phyloP scores from a whole-genome alignment of 257 asterid species.

The Lycium barbarum region DNA sequence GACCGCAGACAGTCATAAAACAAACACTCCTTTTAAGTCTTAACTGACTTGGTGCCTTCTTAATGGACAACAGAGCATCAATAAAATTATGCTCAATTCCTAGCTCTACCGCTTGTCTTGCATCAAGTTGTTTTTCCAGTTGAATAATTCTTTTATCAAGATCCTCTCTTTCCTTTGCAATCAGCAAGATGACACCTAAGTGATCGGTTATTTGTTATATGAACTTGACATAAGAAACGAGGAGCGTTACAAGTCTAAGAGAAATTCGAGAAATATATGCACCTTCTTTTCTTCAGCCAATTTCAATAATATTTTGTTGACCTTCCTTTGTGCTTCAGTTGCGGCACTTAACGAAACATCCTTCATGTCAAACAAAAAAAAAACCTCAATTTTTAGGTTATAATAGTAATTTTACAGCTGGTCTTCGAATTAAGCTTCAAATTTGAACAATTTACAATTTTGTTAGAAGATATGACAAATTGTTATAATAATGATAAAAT shows the following conservation, averaged over 20 bases:
- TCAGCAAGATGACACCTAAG: slow-evolving; percentile 34
- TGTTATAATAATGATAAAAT: too few relatives aligned
- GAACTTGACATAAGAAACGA: slow-evolving; percentile 36
- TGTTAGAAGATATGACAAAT: too few relatives aligned
- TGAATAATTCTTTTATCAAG: slow-evolving; percentile 59
- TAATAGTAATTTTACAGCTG: too few relatives aligned
- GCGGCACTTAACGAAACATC: slow-evolving; percentile 58
- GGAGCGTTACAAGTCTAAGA: slow-evolving; percentile 27
- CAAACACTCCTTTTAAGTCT: too few relatives aligned
- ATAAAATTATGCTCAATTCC: slow-evolving; percentile 45
- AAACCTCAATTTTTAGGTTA: too few relatives aligned
- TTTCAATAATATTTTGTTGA: slow-evolving; percentile 66
- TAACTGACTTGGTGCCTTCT: too few relatives aligned
- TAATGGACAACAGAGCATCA: too few relatives aligned
- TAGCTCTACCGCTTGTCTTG: slow-evolving; percentile 73
- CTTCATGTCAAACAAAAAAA: too few relatives aligned
- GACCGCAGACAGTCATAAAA: too few relatives aligned
- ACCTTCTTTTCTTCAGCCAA: slow-evolving; percentile 93
- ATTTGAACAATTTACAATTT: too few relatives aligned
- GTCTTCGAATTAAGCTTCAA: too few relatives aligned
- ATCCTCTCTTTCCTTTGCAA: slow-evolving; percentile 77
- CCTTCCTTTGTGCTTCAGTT: slow-evolving; percentile 66
- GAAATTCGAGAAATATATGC: slow-evolving; percentile 31
- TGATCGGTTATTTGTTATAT: slow-evolving; percentile 24
- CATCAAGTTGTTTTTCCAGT: slow-evolving; percentile 69